Conservation (phyloP, 2,329 filamentous ascomycete genomes). For the Venturia pyrina region DNA sequence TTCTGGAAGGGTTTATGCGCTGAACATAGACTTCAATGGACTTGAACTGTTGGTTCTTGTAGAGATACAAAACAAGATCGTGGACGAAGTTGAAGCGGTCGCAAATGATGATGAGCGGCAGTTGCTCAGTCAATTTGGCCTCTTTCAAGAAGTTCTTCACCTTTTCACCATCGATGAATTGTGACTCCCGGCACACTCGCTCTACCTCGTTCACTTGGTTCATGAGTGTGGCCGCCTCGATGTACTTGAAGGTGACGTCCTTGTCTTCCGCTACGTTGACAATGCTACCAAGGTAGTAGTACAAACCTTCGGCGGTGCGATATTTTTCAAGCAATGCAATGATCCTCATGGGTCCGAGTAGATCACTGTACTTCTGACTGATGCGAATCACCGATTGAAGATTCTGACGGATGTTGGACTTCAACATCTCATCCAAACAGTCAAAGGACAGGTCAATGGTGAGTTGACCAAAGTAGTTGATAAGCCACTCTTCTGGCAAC, state of each 20-base stretch:
- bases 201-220: conserved; percentile 92
- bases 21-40: conserved; percentile 98
- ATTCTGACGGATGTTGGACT: conserved; percentile 93
- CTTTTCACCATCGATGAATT: conserved; percentile 77
- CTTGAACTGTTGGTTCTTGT: conserved; percentile 98
- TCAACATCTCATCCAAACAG: conserved; percentile 92
- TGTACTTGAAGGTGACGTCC: conserved; percentile 98
- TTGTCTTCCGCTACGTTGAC: conserved; percentile 93
- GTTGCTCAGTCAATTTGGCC: conserved; percentile 79
- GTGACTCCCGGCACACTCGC: conserved; percentile 76
- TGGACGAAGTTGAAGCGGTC: conserved; percentile 99
- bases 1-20: conserved; percentile 83
- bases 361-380: conserved; percentile 94
- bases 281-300: conserved; percentile 96
- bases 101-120: conserved; percentile 95
- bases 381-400: conserved; percentile 90
- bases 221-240: conserved; percentile 91
- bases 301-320: conserved; percentile 91
- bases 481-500: conserved; percentile 83
- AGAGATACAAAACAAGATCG: conserved; percentile 89
- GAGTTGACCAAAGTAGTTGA: conserved; percentile 85
- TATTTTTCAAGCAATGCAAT: conserved; percentile 97
- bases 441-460: conserved; percentile 93
- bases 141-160: conserved; percentile 99
- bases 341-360: conserved; percentile 75